Base-by-base conservation (phyloP, 2,329 filamentous ascomycete species). In the Cytospora chrysosperma region DNA sequence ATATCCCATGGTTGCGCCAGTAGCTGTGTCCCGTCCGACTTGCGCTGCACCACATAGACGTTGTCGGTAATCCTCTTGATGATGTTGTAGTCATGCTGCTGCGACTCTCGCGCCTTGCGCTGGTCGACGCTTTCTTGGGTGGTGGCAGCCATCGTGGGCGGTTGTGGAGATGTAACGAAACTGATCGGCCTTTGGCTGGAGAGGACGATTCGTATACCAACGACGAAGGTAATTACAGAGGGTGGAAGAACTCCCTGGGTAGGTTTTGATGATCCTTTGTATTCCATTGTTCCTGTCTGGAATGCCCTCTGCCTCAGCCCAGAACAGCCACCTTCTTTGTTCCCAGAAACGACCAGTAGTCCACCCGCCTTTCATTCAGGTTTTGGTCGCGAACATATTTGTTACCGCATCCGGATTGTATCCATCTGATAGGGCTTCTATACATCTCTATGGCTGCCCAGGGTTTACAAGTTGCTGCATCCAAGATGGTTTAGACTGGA, bases 1-100 rank as follows among this genome's bases (percentile, higher is more conserved):
- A 65, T 49, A n/a, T 68, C 65, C 56, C 70, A 65, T 8, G 64
- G 69, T 54, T 69, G 66, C 19, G 74, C 77, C 24, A 80, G 66
- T 65, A 77, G 76, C 47, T 71, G 65, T 47, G 73, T 70, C 55
- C 71, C 70, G 56, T 75, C 72, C 8, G 68, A 67, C n/a, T 54
- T 51, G 53, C 72, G 70, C 17, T 68, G 65, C 50, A 77, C 74
- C 34, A 78, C 67, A 72, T 72, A 76, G 19, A 73, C 65, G 53
- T 70, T 68, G n/a, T 70, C 59, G 6, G 64, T 65, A 27, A 75
- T 58, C 55, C 68, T 59, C 49, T 75, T 73, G 65, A 73, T 28
- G n/a, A 75, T 71, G 26, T 70, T 69, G 60, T 76, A 74, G 17
- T 64, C 55, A 21, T 68, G 65, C 54, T 68, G 70, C 74, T 8